Evolutionary conservation across 2,329 filamentous ascomycete genomes (phyloP), one percentile per base, ranked within the genome.

Genomic region (Chaetomiaceae sp.): DNA sequence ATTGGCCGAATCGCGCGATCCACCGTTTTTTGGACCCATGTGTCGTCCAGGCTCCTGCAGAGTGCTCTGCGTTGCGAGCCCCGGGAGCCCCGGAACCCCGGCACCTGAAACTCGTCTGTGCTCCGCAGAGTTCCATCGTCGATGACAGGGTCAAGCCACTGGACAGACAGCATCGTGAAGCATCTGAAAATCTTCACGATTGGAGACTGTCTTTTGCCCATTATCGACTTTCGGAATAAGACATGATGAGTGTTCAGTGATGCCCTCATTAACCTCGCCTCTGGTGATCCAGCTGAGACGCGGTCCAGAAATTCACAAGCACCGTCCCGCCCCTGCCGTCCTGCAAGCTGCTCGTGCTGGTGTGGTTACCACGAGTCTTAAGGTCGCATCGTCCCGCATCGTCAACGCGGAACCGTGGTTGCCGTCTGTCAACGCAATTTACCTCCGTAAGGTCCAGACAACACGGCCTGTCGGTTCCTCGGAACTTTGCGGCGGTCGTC

Each of bases 21-120:
- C 57, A 48, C 56, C 55, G 59, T 60, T 59, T 62, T 56, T 44
- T 45, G 31, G 45, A 53, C 58, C 59, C 60, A 47, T 61, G 56
- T 51, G 14, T 19, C 22, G 51, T 39, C 48, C 54, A 55, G 48
- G 39, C 53, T 52, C 54, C 47, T 54, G 54, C 53, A 57, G 54
- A 44, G 38, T 51, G 37, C 53, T 52, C 52, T 53, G 55, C 47
- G 42, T 33, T 47, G 51, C 54, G 48, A 59, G 57, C 59, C 54
- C 51, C n/a, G n/a, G n/a, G n/a, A n/a, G n/a, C n/a, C n/a, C n/a
- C n/a, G n/a, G n/a, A n/a, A n/a, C n/a, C n/a, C n/a, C 56, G 51
- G 46, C 53, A 54, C 55, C 59, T 64, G 62, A 64, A 64, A 64
- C 62, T 61, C 59, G 61, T 60, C 58, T 59, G 56, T 59, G 55